Evolutionary conservation across 2,329 filamentous ascomycete genomes (phyloP).

Genomic region (Claviceps capensis): DNA sequence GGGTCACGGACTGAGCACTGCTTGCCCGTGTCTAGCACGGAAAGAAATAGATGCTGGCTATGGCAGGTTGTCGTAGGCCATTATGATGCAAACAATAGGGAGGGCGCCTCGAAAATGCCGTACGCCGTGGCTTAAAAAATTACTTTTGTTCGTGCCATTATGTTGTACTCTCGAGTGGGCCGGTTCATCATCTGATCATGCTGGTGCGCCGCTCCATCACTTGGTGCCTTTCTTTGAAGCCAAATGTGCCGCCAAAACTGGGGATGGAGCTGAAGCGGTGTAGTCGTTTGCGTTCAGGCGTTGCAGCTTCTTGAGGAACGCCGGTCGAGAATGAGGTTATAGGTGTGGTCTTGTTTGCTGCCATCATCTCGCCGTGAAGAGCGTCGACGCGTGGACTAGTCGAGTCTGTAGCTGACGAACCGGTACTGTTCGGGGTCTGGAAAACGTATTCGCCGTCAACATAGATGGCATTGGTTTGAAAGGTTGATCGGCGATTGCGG

Average conservation of each 20-base stretch:
- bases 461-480: conserved; percentile 79
- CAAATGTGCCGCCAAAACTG: conserved; percentile 31
- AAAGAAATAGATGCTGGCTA: neutral
- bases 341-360: conserved; percentile 12
- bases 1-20: neutral
- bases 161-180: neutral
- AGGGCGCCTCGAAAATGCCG: neutral
- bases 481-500: conserved; percentile 74
- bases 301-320: conserved; percentile 12
- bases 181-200: conserved; percentile 20
- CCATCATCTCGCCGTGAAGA: conserved; percentile 20
- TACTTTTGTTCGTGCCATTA: neutral
- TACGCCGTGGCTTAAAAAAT: neutral
- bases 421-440: conserved; percentile 46
- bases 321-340: conserved; percentile 10
- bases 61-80: neutral
- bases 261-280: conserved; percentile 44
- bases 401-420: conserved; percentile 35
- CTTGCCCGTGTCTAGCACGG: neutral
- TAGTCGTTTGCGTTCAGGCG: conserved; percentile 32
- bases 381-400: conserved; percentile 22
- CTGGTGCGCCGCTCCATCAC: conserved; percentile 29
- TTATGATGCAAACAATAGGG: neutral
- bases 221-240: conserved; percentile 19
- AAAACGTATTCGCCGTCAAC: conserved; percentile 94